Percentiles rank a stretch among this genome's conserved stretches.
phyloP scores from a whole-genome alignment of 352 stramenopile genomes.

The Phytopythium kandeliae region DNA sequence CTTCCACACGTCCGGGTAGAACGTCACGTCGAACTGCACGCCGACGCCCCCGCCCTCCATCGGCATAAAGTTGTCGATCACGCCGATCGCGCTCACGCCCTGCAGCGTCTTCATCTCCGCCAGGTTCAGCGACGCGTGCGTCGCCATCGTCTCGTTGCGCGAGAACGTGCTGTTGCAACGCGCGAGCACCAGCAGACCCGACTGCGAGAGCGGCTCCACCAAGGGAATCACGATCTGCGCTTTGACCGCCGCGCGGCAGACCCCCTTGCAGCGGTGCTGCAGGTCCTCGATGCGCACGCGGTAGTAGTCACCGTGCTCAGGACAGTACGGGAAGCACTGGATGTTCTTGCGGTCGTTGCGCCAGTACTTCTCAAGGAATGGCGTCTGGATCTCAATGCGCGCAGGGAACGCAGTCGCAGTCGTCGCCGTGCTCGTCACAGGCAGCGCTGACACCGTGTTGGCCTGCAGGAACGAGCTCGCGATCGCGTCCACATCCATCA shows the following conservation, averaged over 20 bases:
- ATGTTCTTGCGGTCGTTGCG: conserved; percentile 92
- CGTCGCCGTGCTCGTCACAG: conserved; percentile 6
- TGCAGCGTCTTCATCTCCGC: conserved; percentile 71
- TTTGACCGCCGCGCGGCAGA: conserved; percentile 78
- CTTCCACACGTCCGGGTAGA: conserved; percentile 88
- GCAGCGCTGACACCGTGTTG: conserved; percentile 11
- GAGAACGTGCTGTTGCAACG: conserved; percentile 85
- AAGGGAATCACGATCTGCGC: conserved; percentile 54
- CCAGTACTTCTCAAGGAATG: conserved; percentile 89
- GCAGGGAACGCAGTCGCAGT: conserved; percentile 30
- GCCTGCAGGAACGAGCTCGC: conserved; percentile 43
- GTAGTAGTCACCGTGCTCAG: conserved; percentile 88
- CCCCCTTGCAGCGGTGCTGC: conserved; percentile 77
- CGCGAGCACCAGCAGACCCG: conserved; percentile 52
- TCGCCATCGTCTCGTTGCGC: conserved; percentile 43
- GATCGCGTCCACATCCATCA: conserved; percentile 45
- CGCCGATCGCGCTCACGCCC: conserved; percentile 53
- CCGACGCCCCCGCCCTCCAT: conserved; percentile 20
- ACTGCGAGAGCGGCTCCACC: conserved; percentile 22
- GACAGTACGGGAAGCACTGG: conserved; percentile 89
- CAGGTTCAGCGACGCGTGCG: conserved; percentile 39
- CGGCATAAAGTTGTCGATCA: conserved; percentile 51
- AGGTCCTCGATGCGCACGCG: conserved; percentile 83
- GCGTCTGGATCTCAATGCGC: conserved; percentile 70
- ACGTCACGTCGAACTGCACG: conserved; percentile 76